Conservation (phyloP, 2,329 filamentous ascomycete genomes). For the Colletotrichum sidae region DNA sequence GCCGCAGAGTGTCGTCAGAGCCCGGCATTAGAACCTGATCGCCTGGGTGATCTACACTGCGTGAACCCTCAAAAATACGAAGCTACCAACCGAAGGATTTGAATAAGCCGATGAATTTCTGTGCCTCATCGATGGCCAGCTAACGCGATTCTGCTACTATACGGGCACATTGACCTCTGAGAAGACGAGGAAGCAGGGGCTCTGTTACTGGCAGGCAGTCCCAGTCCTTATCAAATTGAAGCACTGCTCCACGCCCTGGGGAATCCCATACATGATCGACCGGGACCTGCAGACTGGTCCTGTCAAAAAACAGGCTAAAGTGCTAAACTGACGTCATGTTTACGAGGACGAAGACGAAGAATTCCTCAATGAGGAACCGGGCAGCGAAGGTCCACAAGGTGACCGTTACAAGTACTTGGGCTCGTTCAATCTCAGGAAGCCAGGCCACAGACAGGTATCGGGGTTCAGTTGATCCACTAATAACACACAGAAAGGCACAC, state of each 20-base stretch:
- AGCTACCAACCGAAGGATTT: no score
- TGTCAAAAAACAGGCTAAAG: constrained; percentile 18
- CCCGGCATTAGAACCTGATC: constrained; percentile 3
- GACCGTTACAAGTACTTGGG: not conserved
- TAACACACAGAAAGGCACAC: no score
- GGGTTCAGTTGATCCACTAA: no score
- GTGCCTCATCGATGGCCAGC: no score
- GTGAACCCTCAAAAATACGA: no score
- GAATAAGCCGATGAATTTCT: no score
- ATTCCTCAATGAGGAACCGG: not conserved
- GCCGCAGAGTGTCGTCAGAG: constrained; percentile 8
- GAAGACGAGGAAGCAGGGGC: no score
- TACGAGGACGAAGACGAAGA: not conserved
- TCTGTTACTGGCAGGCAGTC: no score
- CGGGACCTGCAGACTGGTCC: constrained; percentile 19
- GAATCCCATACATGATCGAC: constrained; percentile 15
- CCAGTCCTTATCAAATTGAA: constrained; percentile 6
- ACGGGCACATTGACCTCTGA: not conserved
- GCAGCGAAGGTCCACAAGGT: not conserved
- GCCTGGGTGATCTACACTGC: no score
- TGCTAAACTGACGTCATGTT: constrained; percentile 28
- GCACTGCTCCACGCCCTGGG: constrained; percentile 5
- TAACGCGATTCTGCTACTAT: no score
- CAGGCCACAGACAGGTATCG: no score
- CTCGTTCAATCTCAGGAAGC: no score